Evolutionary conservation across 2,329 filamentous ascomycete genomes (phyloP).

Genomic region (Alternaria conjuncta): DNA sequence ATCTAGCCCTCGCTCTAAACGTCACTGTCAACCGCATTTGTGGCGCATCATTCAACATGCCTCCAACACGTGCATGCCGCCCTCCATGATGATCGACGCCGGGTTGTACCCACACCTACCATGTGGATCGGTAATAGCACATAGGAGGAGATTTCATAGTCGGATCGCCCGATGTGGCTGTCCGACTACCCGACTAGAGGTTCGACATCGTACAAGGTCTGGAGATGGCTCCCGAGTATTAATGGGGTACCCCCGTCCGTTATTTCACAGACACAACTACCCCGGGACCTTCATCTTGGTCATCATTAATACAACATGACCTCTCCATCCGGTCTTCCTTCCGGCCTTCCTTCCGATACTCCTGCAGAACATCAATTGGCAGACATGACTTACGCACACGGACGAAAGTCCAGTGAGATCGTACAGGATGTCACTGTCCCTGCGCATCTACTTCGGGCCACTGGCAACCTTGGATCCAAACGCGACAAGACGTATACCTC

Average conservation of each 20-base stretch:
- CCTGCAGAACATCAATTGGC: not conserved
- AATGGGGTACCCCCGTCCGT: conserved; percentile 6
- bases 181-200: conserved; percentile 4
- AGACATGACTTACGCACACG: not conserved
- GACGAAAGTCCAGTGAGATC: conserved; percentile 8
- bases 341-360: not conserved
- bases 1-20: conserved; percentile 5
- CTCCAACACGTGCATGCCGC: not conserved
- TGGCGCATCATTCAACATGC: conserved; percentile 9
- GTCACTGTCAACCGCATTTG: conserved; percentile 6
- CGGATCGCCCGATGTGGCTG: conserved; percentile 8
- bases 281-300: not conserved
- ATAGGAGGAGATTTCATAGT: conserved; percentile 3
- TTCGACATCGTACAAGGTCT: conserved; percentile 6
- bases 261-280: not conserved
- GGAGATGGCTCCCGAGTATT: conserved; percentile 7
- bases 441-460: conserved; percentile 28
- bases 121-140: conserved; percentile 7
- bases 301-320: conserved; percentile 2
- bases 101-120: conserved; percentile 1
- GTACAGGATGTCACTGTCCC: conserved; percentile 28
- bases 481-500: conserved; percentile 17
- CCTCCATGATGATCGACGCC: conserved; percentile 8
- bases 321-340: conserved; percentile 3
- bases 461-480: conserved; percentile 20